Percentiles rank a stretch among this genome's conserved stretches.
Conservation (phyloP, 345 rosid species). For the Angophora floribunda region DNA sequence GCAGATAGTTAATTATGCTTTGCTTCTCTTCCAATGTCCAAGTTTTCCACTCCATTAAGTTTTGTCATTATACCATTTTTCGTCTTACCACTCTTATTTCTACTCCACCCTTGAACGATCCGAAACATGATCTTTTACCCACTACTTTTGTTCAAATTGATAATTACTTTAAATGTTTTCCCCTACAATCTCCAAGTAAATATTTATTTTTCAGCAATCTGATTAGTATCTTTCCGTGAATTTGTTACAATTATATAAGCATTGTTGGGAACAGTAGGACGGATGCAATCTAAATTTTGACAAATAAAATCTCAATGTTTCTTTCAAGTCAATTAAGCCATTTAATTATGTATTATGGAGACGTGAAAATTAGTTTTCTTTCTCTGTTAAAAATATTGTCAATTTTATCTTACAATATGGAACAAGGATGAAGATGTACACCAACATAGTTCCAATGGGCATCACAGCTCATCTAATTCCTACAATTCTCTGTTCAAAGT, state of each 20-base stretch:
- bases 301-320: not conserved
- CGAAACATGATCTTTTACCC: not conserved
- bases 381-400: not conserved
- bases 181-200: not conserved
- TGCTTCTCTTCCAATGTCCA: not conserved
- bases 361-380: not conserved
- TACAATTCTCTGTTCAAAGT: not conserved
- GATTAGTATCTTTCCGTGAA: not conserved
- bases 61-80: not conserved
- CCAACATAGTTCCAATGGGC: not conserved
- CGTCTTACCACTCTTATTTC: not conserved
- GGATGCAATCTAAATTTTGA: not conserved
- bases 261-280: not conserved
- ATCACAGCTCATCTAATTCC: not conserved
- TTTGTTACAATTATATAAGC: not conserved
- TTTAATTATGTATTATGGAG: not conserved
- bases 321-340: not conserved
- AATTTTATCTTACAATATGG: not conserved
- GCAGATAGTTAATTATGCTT: not conserved
- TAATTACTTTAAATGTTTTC: not conserved
- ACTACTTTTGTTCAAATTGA: not conserved
- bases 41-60: not conserved
- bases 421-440: not conserved
- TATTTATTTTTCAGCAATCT: not conserved
- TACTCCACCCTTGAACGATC: not conserved